phyloP scores from a whole-genome alignment of 2,329 filamentous ascomycete species.

The Scedosporium boydii region DNA sequence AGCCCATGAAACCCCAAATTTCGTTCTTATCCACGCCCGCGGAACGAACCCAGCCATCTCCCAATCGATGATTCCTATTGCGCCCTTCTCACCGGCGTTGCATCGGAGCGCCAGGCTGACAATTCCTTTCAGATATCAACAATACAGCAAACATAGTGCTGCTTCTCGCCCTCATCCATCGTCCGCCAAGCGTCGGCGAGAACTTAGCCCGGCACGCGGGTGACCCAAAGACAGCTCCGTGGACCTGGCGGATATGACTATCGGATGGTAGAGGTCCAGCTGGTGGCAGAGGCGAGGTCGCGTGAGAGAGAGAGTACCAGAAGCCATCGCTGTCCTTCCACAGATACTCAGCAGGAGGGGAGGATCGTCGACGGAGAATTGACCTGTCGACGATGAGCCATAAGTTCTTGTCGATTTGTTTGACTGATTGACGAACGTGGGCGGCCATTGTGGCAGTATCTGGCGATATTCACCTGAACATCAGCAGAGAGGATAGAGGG shows the following conservation, averaged over 20 bases:
- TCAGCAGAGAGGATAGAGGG: no score
- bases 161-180: background rate
- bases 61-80: background rate
- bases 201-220: background rate
- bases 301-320: background rate
- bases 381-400: background rate
- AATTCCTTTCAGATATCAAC: background rate
- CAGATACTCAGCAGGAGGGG: background rate
- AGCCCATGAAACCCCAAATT: background rate
- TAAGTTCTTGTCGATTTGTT: background rate
- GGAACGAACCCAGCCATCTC: background rate
- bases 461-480: no score
- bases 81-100: background rate
- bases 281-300: background rate
- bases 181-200: background rate
- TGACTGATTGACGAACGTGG: background rate
- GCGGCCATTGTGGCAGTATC: background rate
- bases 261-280: background rate
- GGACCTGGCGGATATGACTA: background rate
- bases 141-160: background rate
- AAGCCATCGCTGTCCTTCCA: background rate
- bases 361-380: background rate
- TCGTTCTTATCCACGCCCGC: background rate
- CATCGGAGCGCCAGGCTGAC: background rate
- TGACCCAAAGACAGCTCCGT: background rate